Percentiles rank a stretch among this genome's conserved stretches.
These are phyloP conservation scores for Brassica napus DNA, from an alignment of 345 rosid species.

Conservation along the genomic window DNA sequence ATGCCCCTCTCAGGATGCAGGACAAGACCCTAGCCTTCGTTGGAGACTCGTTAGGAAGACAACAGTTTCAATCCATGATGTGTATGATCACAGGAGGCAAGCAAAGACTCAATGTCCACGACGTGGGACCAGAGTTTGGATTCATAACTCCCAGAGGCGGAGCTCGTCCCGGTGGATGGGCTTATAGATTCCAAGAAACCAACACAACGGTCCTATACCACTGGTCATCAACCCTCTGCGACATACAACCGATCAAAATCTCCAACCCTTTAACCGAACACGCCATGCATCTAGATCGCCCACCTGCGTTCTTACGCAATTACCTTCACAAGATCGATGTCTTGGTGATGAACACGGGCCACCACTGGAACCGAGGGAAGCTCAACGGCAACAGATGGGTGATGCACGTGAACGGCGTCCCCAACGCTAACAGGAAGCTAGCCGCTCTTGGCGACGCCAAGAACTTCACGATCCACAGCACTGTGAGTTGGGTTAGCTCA, in stretches of 20 bases:
- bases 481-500: constrained; percentile 63
- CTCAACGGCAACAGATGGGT: constrained; percentile 69
- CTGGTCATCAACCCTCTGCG: constrained; percentile 79
- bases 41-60: constrained; percentile 87
- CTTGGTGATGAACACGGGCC: constrained; percentile 79
- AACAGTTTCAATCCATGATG: constrained; percentile 80
- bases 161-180: constrained; percentile 77
- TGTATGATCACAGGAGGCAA: constrained; percentile 78
- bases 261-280: constrained; percentile 51
- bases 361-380: constrained; percentile 86
- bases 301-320: constrained; percentile 64
- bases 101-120: constrained; percentile 48
- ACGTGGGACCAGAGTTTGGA: constrained; percentile 64
- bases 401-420: constrained; percentile 63
- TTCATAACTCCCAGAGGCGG: constrained; percentile 52
- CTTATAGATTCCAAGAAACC: constrained; percentile 64
- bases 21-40: constrained; percentile 77
- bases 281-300: constrained; percentile 87
- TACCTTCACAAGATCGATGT: constrained; percentile 60
- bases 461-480: constrained; percentile 71
- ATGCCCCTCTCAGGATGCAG: constrained; percentile 56
- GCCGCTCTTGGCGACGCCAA: constrained; percentile 64
- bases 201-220: constrained; percentile 70
- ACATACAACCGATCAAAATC: constrained; percentile 56
- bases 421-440: constrained; percentile 55